phyloP scores from a whole-genome alignment of 1,284 basidiomycete species.

The Trichosporon inkin region DNA sequence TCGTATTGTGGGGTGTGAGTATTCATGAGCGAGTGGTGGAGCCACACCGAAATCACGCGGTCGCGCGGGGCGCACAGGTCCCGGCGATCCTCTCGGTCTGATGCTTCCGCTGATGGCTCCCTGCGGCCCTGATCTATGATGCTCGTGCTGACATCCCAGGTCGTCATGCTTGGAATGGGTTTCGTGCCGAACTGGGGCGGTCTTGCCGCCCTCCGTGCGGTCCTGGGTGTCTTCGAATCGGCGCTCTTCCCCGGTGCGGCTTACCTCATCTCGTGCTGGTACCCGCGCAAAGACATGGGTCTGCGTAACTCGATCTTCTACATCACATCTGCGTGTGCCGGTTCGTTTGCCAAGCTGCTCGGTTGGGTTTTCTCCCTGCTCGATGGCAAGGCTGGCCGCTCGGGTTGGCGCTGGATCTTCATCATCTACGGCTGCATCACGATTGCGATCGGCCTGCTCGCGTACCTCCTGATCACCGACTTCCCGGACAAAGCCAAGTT shows the following conservation, averaged over 20 bases:
- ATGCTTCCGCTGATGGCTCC: too few species aligned
- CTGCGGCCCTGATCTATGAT: too few species aligned
- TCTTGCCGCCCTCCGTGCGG: constrained; percentile 47
- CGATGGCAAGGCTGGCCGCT: constrained; percentile 4
- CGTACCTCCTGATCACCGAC: constrained; percentile 12
- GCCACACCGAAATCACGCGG: constrained; percentile 42
- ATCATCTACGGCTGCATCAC: constrained; percentile 14
- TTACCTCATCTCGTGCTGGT: constrained; percentile 52
- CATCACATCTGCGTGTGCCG: constrained; percentile 30
- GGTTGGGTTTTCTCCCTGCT: constrained; percentile 17
- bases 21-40: too few species aligned
- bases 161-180: constrained; percentile 48
- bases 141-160: constrained; percentile 31
- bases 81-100: too few species aligned
- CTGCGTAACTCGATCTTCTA: constrained; percentile 49
- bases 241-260: constrained; percentile 47
- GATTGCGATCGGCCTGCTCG: constrained; percentile 9
- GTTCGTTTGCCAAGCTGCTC: constrained; percentile 18
- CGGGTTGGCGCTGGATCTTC: constrained; percentile 19
- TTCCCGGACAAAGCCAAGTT: constrained; percentile 17
- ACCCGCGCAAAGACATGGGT: constrained; percentile 52
- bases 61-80: too few species aligned
- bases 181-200: constrained; percentile 41
- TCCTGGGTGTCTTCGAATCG: constrained; percentile 48
- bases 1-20: constrained; percentile 26